Evolutionary conservation across 202 grass and related monocot genomes (phyloP), one percentile per base, ranked within the genome.

Genomic region (Panicum virgatum): DNA sequence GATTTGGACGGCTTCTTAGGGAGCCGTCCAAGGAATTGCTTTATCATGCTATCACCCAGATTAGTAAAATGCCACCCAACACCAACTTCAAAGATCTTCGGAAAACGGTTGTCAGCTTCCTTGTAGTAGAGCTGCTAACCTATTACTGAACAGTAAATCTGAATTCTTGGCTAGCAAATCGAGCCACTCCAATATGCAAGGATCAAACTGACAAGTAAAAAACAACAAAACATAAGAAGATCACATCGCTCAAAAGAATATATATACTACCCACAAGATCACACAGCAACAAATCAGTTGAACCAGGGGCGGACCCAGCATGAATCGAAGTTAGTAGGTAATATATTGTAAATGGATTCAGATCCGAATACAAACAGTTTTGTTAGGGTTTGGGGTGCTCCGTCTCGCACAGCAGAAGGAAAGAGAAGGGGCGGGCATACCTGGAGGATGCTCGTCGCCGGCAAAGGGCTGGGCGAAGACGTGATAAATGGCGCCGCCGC

Each of bases 1-100:
- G 88, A 96, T 81, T 96, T 92, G 44, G 88, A 90, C 6, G 71
- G 56, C 85, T 96, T 96, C 85, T 90, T 89, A 6, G 92, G 92
- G 74, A 94, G 86, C 83, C 87, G 82, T 18, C 91, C 91, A 66
- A 96, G 84, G 64, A 96, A 84, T 82, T 92, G 90, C 86, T 96
- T 96, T 78, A 96, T 96, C 93, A 96, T 96, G 15, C 76, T 96
- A 75, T 73, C 81, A 16, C 69, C 61, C 25, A 69, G 76, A 73
- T 60, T 36, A 80, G 42, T 40, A 16, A 79, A 12, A 83, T 26
- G 16, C 16, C 51, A 51, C 40, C 60, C 60, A 46, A 8, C 66
- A 83, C 48, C 15, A 62, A 59, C 50, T 60, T 75, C 30, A 45
- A 30, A 47, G 19, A 64, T 43, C 34, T 75, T 36, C 30, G 0